These are phyloP conservation scores for Metschnikowia sp. DNA, from an alignment of 805 yeast species.

Conservation along the genomic window DNA sequence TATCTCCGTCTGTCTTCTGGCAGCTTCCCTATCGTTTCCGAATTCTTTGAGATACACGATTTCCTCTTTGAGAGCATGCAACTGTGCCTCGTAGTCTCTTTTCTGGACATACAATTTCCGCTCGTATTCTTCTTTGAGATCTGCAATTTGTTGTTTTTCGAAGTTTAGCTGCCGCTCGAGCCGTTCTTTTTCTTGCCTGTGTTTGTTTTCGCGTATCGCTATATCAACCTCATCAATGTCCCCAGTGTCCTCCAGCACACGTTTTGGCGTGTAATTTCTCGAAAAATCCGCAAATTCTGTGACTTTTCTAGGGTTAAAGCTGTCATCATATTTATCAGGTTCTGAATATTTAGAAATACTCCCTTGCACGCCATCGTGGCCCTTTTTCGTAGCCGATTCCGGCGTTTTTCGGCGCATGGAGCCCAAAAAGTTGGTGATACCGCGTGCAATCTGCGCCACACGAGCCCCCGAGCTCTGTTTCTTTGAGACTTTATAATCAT, in stretches of 20 bases:
- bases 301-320: no score
- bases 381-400: not conserved
- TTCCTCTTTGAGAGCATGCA: not conserved
- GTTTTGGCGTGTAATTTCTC: no score
- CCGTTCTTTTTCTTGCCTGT: slow-evolving; percentile 1
- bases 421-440: not conserved
- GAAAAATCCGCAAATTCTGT: no score
- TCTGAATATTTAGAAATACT: no score
- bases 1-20: no score
- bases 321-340: no score
- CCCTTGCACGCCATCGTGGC: not conserved
- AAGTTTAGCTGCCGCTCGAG: slow-evolving; percentile 1
- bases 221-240: slow-evolving; percentile 7
- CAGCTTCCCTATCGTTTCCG: no score
- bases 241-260: not conserved
- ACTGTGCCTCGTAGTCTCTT: slow-evolving; percentile 8
- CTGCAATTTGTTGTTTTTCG: not conserved
- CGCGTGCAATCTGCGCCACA: slow-evolving; percentile 6
- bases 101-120: slow-evolving; percentile 8
- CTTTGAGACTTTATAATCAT: slow-evolving; percentile 1
- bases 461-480: slow-evolving; percentile 2
- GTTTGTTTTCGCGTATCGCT: slow-evolving; percentile 6
- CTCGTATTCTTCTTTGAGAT: slow-evolving; percentile 7
- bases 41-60: no score
- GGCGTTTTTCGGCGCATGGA: not conserved